Evolutionary conservation across 305 asterid species (phyloP).

Genomic region (Rubia tinctorum): DNA sequence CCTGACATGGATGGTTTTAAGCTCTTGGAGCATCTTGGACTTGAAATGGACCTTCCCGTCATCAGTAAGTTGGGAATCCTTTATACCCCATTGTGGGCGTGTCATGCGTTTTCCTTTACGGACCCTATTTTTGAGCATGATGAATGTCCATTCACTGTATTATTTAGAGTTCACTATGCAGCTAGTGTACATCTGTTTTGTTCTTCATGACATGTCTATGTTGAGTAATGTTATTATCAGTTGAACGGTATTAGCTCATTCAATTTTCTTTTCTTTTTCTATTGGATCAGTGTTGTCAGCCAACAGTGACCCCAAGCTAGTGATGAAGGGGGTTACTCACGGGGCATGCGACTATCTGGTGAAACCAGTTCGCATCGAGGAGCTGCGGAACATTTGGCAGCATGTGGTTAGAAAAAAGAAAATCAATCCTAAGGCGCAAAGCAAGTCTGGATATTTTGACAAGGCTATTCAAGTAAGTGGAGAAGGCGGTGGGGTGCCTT

Average conservation of each 20-base stretch:
- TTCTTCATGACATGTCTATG: background rate
- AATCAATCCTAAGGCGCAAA: constrained; percentile 29
- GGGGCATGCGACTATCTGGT: constrained; percentile 89
- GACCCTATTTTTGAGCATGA: no score
- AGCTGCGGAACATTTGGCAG: constrained; percentile 79
- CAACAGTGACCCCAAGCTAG: constrained; percentile 63
- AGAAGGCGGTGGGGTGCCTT: constrained; percentile 42
- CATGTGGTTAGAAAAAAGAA: constrained; percentile 67
- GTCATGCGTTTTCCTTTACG: background rate
- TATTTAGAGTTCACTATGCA: constrained; percentile 14
- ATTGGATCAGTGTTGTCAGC: constrained; percentile 66
- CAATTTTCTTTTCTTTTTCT: background rate
- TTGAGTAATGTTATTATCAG: background rate
- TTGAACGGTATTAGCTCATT: background rate
- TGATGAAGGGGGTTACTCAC: constrained; percentile 71
- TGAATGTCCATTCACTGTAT: background rate
- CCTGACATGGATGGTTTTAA: constrained; percentile 97
- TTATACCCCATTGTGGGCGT: background rate
- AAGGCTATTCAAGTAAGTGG: constrained; percentile 34
- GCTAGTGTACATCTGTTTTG: background rate
- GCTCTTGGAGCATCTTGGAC: constrained; percentile 89
- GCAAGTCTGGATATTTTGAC: constrained; percentile 30
- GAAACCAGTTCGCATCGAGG: constrained; percentile 75
- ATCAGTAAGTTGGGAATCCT: constrained; percentile 51
- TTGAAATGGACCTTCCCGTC: constrained; percentile 90